Evolutionary conservation across 1,139 yeast species (phyloP).

Genomic region (Candida pseudoviswanathii): DNA sequence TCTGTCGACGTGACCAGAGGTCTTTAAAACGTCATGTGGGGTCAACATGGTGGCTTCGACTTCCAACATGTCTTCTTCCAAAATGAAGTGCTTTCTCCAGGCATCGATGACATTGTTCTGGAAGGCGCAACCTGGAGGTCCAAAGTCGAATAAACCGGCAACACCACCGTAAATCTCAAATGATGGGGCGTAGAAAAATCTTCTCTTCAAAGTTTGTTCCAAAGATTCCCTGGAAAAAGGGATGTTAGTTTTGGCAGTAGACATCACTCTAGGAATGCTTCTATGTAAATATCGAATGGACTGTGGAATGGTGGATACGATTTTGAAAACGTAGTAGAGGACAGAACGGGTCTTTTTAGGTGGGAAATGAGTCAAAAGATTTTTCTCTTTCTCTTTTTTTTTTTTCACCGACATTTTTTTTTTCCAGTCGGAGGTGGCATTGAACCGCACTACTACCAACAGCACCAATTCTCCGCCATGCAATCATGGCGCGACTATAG

Average conservation of each 20-base stretch:
- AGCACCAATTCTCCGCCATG: too few species aligned
- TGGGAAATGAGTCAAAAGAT: background rate
- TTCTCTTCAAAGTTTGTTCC: slow-evolving; percentile 89
- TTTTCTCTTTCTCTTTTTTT: slow-evolving; percentile 1
- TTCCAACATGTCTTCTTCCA: slow-evolving; percentile 98
- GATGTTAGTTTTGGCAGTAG: slow-evolving; percentile 27
- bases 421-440: background rate
- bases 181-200: slow-evolving; percentile 97
- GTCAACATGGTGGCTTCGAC: slow-evolving; percentile 98
- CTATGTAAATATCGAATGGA: slow-evolving; percentile 9
- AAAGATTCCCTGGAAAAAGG: slow-evolving; percentile 81
- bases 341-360: background rate
- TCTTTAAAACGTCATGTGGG: slow-evolving; percentile 95
- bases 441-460: too few species aligned
- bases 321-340: background rate
- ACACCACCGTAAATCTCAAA: slow-evolving; percentile 98
- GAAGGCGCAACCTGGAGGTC: slow-evolving; percentile 99
- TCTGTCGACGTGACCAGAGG: slow-evolving; percentile 98
- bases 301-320: slow-evolving; percentile 6
- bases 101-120: slow-evolving; percentile 93
- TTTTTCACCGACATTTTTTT: background rate
- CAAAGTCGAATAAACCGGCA: slow-evolving; percentile 95
- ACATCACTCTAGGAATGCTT: slow-evolving; percentile 24
- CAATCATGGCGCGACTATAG: too few species aligned
- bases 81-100: slow-evolving; percentile 97